Evolutionary conservation across 2,329 filamentous ascomycete species (phyloP).

Genomic region (Exophiala sp.): DNA sequence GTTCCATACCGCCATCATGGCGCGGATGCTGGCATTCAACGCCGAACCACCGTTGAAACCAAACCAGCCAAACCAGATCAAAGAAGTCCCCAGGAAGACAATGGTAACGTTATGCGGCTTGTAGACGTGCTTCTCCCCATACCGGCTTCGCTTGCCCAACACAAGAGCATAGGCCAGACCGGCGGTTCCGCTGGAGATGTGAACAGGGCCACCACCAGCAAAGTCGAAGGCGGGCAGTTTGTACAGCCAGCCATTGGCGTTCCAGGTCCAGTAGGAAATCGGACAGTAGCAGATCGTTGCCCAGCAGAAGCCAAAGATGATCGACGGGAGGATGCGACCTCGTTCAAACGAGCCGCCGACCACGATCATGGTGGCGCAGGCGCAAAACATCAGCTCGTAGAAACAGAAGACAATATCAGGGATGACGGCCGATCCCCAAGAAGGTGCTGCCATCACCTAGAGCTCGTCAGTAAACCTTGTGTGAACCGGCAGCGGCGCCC

Average conservation of each 20-base stretch:
- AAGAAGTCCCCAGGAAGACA: slow-evolving; percentile 61
- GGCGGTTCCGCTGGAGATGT: slow-evolving; percentile 65
- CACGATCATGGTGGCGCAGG: slow-evolving; percentile 53
- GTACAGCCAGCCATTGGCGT: slow-evolving; percentile 64
- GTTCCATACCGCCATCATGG: slow-evolving; percentile 77
- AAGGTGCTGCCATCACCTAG: slow-evolving; percentile 47
- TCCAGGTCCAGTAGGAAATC: slow-evolving; percentile 74
- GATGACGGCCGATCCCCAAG: slow-evolving; percentile 50
- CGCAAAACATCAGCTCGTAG: slow-evolving; percentile 60
- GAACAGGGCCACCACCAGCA: slow-evolving; percentile 68
- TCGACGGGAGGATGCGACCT: slow-evolving; percentile 58
- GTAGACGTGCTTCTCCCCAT: slow-evolving; percentile 47
- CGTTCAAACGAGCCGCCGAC: slow-evolving; percentile 59
- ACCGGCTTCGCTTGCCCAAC: slow-evolving; percentile 61
- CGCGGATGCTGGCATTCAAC: slow-evolving; percentile 71
- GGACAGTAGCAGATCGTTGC: slow-evolving; percentile 62
- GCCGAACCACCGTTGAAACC: slow-evolving; percentile 92
- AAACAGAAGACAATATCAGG: slow-evolving; percentile 63
- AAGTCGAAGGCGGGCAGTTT: slow-evolving; percentile 66
- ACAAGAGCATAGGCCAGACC: slow-evolving; percentile 68
- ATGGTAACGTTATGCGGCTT: slow-evolving; percentile 66
- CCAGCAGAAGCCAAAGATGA: slow-evolving; percentile 68
- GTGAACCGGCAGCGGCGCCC: slow-evolving; percentile 61
- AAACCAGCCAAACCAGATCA: slow-evolving; percentile 61
- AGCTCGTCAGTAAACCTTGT: not conserved